Percentiles rank a stretch among this genome's conserved stretches.
Conservation (phyloP, 345 rosid species). For the Eucalyptus decipiens region DNA sequence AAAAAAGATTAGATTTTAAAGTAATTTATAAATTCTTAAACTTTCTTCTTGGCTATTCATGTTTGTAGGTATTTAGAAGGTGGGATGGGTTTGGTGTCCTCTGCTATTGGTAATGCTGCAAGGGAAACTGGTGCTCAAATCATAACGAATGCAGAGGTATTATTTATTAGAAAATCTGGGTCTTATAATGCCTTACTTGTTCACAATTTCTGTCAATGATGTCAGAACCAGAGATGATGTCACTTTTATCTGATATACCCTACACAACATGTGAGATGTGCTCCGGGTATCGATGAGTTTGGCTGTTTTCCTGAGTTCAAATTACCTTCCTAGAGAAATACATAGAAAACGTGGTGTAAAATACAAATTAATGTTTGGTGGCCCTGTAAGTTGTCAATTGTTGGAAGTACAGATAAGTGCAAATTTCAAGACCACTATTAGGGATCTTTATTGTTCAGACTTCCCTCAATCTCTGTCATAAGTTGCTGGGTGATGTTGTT, state of each 20-base stretch:
- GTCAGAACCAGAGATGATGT: neutral
- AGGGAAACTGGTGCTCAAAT: slow-evolving; percentile 78
- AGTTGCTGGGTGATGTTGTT: neutral
- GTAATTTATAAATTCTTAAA: neutral
- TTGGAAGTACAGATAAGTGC: neutral
- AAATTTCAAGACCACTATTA: neutral
- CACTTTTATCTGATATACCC: neutral
- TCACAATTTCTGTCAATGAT: neutral
- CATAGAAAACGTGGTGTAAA: neutral
- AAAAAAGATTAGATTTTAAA: neutral
- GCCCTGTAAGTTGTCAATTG: neutral
- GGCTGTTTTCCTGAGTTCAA: neutral
- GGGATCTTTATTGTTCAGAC: neutral
- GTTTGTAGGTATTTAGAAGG: slow-evolving; percentile 62
- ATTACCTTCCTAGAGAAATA: neutral
- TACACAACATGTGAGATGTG: neutral
- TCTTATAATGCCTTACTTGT: neutral
- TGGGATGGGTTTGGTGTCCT: slow-evolving; percentile 82
- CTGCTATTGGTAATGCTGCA: slow-evolving; percentile 68
- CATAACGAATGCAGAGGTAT: slow-evolving; percentile 57
- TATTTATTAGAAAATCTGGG: neutral
- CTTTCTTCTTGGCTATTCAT: neutral
- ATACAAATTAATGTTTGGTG: neutral
- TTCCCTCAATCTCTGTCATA: neutral
- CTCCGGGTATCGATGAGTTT: neutral